These are phyloP conservation scores for Moniliophthora roreri DNA, from an alignment of 1,284 basidiomycete genomes.

Conservation along the genomic window DNA sequence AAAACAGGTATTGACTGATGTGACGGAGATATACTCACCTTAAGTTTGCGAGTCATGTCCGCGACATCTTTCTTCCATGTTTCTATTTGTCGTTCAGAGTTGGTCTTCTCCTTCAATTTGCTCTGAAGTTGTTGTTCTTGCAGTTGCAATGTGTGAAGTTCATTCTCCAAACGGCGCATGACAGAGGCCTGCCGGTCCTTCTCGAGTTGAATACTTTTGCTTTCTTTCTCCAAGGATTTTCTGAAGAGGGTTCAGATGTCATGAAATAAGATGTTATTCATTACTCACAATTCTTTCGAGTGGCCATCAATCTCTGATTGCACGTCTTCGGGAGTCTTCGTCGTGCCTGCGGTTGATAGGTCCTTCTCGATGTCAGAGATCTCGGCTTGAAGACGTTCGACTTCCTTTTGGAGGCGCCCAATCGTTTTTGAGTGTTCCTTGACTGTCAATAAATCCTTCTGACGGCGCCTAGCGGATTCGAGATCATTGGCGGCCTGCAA, in stretches of 20 bases:
- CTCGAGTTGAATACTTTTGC: constrained; percentile 54
- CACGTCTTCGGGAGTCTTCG: constrained; percentile 83
- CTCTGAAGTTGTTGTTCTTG: constrained; percentile 60
- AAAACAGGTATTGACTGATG: not conserved
- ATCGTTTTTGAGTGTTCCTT: constrained; percentile 68
- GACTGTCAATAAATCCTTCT: constrained; percentile 65
- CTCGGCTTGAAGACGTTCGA: constrained; percentile 65
- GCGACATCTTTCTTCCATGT: constrained; percentile 61
- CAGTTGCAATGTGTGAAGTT: constrained; percentile 62
- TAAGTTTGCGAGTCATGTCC: constrained; percentile 40
- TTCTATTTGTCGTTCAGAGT: constrained; percentile 60
- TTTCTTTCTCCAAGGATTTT: constrained; percentile 72
- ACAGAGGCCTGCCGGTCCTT: constrained; percentile 64
- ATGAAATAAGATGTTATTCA: not conserved
- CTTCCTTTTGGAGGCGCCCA: constrained; percentile 63
- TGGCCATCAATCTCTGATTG: constrained; percentile 72
- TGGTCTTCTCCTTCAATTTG: constrained; percentile 63
- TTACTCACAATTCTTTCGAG: constrained; percentile 64
- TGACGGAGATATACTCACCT: constrained; percentile 34
- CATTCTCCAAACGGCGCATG: constrained; percentile 56
- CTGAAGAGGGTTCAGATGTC: constrained; percentile 35
- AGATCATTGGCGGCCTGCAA: constrained; percentile 48
- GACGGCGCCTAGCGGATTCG: constrained; percentile 46
- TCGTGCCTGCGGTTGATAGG: constrained; percentile 69
- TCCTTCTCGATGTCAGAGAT: constrained; percentile 68